phyloP scores from a whole-genome alignment of 2,329 filamentous ascomycete genomes.

The Talaromyces atroroseus region DNA sequence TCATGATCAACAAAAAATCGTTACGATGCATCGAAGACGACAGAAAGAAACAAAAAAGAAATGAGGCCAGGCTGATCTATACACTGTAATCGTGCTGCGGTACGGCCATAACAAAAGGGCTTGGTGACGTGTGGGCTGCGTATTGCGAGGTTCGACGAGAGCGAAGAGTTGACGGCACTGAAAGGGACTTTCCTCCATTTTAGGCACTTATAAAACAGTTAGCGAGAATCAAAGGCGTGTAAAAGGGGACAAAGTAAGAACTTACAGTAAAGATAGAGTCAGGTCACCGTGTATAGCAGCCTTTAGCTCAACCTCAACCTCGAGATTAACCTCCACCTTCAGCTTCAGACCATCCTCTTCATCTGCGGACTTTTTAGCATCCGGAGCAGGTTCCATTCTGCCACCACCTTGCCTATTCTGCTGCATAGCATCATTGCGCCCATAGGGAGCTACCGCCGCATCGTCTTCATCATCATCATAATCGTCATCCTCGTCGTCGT shows the following conservation, averaged over 20 bases:
- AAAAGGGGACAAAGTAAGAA: conserved; percentile 10
- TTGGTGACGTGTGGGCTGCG: background rate
- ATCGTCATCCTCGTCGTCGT: conserved; percentile 8
- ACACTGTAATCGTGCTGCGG: background rate
- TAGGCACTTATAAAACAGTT: background rate
- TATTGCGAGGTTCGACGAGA: background rate
- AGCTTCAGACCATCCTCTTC: conserved; percentile 36
- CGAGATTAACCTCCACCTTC: conserved; percentile 52
- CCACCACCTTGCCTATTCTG: conserved; percentile 3
- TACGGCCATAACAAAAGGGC: background rate
- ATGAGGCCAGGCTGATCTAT: background rate
- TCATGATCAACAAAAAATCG: conserved; percentile 1
- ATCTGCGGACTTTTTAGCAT: conserved; percentile 7
- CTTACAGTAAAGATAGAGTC: conserved; percentile 49
- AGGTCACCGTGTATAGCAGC: conserved; percentile 57
- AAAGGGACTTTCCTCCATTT: background rate
- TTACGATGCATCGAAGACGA: background rate
- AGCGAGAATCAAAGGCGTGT: background rate
- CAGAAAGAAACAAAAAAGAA: background rate
- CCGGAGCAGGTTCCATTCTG: conserved; percentile 7
- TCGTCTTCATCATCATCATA: conserved; percentile 2
- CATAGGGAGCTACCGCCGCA: conserved; percentile 1
- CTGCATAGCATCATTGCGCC: background rate
- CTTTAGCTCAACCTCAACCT: conserved; percentile 56
- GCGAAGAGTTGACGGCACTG: background rate